Evolutionary conservation across 352 stramenopile genomes (phyloP).

Genomic region (Phytopythium aichiense): DNA sequence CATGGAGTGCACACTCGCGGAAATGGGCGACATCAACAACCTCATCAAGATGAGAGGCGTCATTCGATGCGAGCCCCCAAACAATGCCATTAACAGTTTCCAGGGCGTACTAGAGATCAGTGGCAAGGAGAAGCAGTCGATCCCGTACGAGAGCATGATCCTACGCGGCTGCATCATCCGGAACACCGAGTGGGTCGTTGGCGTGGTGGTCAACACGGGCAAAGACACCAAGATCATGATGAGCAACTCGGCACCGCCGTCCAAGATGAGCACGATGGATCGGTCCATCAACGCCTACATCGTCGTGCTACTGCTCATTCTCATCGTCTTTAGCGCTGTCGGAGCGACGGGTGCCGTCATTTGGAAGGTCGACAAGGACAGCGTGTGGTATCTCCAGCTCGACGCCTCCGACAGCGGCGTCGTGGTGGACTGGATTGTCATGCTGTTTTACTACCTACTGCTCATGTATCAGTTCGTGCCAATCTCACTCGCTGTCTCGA

Average conservation of each 20-base stretch:
- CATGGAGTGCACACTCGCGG: slow-evolving; percentile 61
- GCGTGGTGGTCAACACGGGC: slow-evolving; percentile 92
- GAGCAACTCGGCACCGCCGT: slow-evolving; percentile 73
- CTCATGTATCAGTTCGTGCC: slow-evolving; percentile 97
- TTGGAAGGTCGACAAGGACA: slow-evolving; percentile 41
- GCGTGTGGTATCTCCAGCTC: slow-evolving; percentile 57
- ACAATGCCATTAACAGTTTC: slow-evolving; percentile 90
- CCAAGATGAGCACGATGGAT: slow-evolving; percentile 88
- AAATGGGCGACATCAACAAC: slow-evolving; percentile 39
- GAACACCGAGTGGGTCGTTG: slow-evolving; percentile 91
- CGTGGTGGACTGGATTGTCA: slow-evolving; percentile 63
- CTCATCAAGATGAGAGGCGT: slow-evolving; percentile 50
- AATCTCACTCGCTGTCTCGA: slow-evolving; percentile 96
- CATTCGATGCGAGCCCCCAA: slow-evolving; percentile 77
- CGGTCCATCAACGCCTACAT: slow-evolving; percentile 80
- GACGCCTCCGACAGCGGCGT: slow-evolving; percentile 24
- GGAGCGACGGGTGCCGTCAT: slow-evolving; percentile 55
- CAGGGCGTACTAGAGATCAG: slow-evolving; percentile 79
- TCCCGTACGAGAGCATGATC: slow-evolving; percentile 85
- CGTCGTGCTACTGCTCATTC: slow-evolving; percentile 52
- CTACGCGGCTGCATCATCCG: slow-evolving; percentile 89
- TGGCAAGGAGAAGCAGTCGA: slow-evolving; percentile 43
- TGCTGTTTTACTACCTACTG: slow-evolving; percentile 93
- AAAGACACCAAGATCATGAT: slow-evolving; percentile 93
- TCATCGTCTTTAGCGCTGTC: slow-evolving; percentile 59